Evolutionary conservation across 78 protist species (phyloP), one percentile per base, ranked within the genome.

Genomic region (Guillardia theta): DNA sequence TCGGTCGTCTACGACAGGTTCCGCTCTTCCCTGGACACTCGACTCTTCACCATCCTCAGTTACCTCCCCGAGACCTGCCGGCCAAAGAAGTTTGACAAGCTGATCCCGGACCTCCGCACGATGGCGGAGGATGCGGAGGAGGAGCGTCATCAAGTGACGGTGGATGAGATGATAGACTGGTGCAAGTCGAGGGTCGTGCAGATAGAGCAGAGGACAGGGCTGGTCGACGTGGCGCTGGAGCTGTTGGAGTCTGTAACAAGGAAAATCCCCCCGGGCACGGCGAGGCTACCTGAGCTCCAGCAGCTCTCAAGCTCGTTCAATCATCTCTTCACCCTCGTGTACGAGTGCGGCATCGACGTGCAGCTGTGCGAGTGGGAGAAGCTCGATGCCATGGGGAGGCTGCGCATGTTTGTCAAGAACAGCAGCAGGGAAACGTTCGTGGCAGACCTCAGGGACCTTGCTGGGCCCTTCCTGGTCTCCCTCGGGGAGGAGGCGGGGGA

Each of bases 341-440:
- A 70, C 22, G 83, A 70, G 83, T 70, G 83, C 83, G 83, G 83
- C 83, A 24, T 70, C 45, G 83, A 70, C 83, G 45, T 70, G 36
- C 4, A 36, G 41, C 83, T 70, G 36, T 12, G 46, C n/a, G 41
- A 24, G 46, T 18, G 9, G 41, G 46, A 70, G 45, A 30, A 27
- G 27, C 70, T 58, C 27, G 39, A 58, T 24, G 36, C 36, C 10
- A 70, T 33, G 41, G 36, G 83, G 46, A 24, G 83, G 45, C 83
- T 70, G 10, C 41, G 83, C 83, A 12, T 24, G 46, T 22, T 70
- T 22, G 10, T 22, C 1, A 22, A 22, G 10, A 12, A 24, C 83
- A 24, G 22, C 36, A 24, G 12, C 45, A 24, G 83, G 36, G 83
- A 12, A 1, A 18, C 83, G 83, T 0, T 70, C 41, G 83, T 70